Evolutionary conservation across 768 basidiomycete species (phyloP), one percentile per base, ranked within the genome.

Genomic region (Filobasidium wieringae): DNA sequence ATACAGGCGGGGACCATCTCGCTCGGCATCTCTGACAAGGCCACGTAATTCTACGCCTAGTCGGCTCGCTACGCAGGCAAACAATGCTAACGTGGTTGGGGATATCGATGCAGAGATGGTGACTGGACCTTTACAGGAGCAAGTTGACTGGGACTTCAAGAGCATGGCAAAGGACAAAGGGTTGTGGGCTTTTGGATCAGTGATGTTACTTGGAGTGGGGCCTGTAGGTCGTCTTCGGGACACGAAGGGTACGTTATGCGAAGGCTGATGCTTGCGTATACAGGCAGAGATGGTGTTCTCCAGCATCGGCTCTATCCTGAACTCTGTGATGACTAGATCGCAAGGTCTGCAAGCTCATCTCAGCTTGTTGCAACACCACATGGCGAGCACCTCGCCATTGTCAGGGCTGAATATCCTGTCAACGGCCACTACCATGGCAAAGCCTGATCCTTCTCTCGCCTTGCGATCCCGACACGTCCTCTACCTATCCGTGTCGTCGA

Each of bases 251-350:
- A 9, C n/a, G 39, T 27, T 3, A 22, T 27, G 27, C 3, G 36
- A 22, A 2, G 31, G 37, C 45, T 29, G 26, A 17, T 39, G 4
- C 39, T 29, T 56, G 58, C 41, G 55, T 50, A n/a, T 7, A 33
- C 53, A 72, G 71, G 62, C 64, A 31, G 72, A 73, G 55, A 70
- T 67, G 53, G 63, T 69, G 12, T 57, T 73, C n/a, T 65, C 72
- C 1, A 69, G 66, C 9, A 69, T 73, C 33, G 72, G 72, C 4
- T 69, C 72, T 26, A 67, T 73, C 55, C 62, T 72, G 29, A 70
- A 70, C 9, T 69, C 70, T 15, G 60, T 73, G 11, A 53, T 73
- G 3, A 22, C n/a, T 26, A 11, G 26, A 47, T 26, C 24, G 12
- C 43, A 47, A 11, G 9, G 43, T 37, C 55, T n/a, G n/a, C n/a